These are phyloP conservation scores for Zoysia japonica DNA, from an alignment of 176 grass and related monocot genomes.

Conservation along the genomic window DNA sequence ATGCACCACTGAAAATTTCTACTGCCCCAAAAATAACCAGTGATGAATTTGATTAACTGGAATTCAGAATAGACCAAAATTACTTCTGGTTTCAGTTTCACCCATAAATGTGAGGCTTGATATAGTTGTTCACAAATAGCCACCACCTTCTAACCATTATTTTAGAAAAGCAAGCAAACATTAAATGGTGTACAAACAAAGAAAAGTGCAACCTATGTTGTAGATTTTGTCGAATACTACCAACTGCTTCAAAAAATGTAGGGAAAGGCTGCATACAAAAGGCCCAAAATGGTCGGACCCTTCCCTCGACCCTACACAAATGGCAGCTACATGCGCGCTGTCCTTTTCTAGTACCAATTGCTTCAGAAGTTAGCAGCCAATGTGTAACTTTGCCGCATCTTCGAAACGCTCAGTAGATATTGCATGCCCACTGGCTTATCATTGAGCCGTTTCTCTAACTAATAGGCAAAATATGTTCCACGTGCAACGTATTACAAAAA, in stretches of 20 bases:
- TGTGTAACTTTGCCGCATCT: not conserved
- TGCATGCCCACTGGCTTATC: not conserved
- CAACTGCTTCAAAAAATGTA: not conserved
- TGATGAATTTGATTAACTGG: not conserved
- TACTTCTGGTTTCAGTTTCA: not conserved
- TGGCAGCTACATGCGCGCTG: no score
- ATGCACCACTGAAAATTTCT: slow-evolving; percentile 14
- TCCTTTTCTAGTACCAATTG: no score
- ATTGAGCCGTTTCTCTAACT: slow-evolving; percentile 8
- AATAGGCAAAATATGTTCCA: not conserved
- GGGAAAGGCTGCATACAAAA: no score
- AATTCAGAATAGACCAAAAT: not conserved
- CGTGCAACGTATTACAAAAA: not conserved
- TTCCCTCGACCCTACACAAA: no score
- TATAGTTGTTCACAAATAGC: not conserved
- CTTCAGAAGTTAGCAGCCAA: not conserved
- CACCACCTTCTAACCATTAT: not conserved
- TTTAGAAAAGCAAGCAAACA: slow-evolving; percentile 12
- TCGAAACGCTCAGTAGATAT: not conserved
- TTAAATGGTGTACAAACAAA: not conserved
- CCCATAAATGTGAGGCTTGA: not conserved
- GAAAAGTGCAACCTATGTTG: not conserved
- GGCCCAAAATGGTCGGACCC: no score
- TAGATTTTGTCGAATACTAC: not conserved
- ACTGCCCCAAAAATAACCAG: not conserved